Percentiles rank a stretch among this genome's conserved stretches.
Evolutionary conservation across 371 early-diverging fungal species (phyloP).

Genomic region (Synchytrium microbalum): DNA sequence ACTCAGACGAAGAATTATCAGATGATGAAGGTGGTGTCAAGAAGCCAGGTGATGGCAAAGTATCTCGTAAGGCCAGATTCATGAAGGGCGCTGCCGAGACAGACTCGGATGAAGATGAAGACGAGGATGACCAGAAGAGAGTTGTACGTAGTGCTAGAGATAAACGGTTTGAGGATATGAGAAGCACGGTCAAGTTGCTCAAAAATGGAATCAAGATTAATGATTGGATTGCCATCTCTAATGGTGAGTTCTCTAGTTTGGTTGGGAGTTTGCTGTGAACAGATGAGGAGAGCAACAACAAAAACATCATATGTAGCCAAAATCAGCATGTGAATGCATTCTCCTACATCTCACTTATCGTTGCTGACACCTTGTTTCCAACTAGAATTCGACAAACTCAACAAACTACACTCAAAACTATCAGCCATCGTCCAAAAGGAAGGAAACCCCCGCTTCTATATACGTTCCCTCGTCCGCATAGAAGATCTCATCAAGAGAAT

Average conservation of each 20-base stretch:
- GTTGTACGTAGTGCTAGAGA: conserved; percentile 77
- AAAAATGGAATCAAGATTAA: conserved; percentile 74
- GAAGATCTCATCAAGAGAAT: conserved; percentile 61
- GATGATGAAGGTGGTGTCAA: conserved; percentile 13
- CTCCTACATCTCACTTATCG: conserved; percentile 2
- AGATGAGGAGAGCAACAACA: not conserved
- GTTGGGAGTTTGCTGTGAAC: conserved; percentile 4
- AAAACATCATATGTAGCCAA: conserved; percentile 1
- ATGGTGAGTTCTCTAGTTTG: conserved; percentile 44
- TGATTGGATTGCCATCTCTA: conserved; percentile 80
- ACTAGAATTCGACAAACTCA: conserved; percentile 81
- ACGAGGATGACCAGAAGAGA: conserved; percentile 60
- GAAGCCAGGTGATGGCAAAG: not conserved
- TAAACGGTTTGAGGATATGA: conserved; percentile 66
- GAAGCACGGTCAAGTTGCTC: conserved; percentile 46
- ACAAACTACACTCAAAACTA: conserved; percentile 60
- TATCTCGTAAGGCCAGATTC: conserved; percentile 12
- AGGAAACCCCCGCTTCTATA: conserved; percentile 66
- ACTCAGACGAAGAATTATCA: conserved; percentile 8
- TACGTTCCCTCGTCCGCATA: conserved; percentile 64
- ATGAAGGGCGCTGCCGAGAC: conserved; percentile 25
- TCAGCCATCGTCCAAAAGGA: conserved; percentile 53
- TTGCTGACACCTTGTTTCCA: conserved; percentile 8
- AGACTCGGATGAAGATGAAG: conserved; percentile 39
- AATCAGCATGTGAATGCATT: conserved; percentile 5